Conservation (phyloP, 2,329 filamentous ascomycete species). For the Ophiobolus disseminans region DNA sequence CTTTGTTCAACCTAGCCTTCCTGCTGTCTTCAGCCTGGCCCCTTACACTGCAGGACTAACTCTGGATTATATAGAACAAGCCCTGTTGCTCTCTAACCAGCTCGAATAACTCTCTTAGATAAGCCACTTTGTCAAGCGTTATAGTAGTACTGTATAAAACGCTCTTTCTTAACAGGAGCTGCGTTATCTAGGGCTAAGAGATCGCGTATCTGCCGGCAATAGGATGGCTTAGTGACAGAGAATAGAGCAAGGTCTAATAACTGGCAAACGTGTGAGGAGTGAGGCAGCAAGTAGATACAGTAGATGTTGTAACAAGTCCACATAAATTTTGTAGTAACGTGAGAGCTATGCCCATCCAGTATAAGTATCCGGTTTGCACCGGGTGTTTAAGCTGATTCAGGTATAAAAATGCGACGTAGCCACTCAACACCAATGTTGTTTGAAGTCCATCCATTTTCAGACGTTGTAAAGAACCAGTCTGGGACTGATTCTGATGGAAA, state of each 20-base stretch:
- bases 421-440: constrained; percentile 4
- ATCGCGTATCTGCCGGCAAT: background rate
- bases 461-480: constrained; percentile 5
- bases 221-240: background rate
- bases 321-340: background rate
- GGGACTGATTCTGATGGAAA: background rate
- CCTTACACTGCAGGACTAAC: background rate
- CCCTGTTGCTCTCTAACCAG: background rate
- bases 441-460: constrained; percentile 5
- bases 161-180: background rate
- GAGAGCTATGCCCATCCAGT: constrained; percentile 4
- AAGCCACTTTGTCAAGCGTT: background rate
- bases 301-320: background rate
- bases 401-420: constrained; percentile 2
- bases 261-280: background rate
- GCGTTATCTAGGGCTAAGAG: background rate
- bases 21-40: too few species aligned
- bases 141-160: background rate
- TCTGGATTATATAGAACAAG: background rate
- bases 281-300: background rate
- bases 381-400: background rate
- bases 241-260: background rate
- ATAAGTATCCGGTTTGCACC: background rate
- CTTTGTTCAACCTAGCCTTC: too few species aligned
- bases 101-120: background rate